Base-by-base conservation (phyloP, 2,329 filamentous ascomycete genomes). In the Phaeoacremonium minimum region DNA sequence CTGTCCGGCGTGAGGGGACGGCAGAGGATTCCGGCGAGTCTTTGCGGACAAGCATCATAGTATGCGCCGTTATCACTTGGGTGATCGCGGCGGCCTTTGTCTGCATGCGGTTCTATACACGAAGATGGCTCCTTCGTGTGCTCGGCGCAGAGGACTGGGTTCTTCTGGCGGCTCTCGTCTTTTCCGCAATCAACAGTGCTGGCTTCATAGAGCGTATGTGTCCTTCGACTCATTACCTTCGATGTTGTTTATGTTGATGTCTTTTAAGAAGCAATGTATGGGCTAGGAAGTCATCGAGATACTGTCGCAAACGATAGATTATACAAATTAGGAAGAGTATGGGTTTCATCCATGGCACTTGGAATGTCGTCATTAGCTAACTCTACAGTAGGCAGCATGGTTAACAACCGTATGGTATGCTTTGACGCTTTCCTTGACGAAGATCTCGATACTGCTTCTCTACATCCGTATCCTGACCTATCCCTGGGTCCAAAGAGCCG, bases 61-160 rank as follows among this genome's bases (percentile, higher is more conserved):
- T 17, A 13, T 45, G 43, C 29, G 37, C 37, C 14, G 30, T 28
- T 12, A 18, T 31, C 11, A 45, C 35, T 26, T 41, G 40, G 35
- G 19, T 22, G 15, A 40, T 60, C 17, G 53, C 57, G 3, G 55
- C 53, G 14, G 13, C 52, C 1, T 41, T 57, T n/a, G 47, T 56
- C 15, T 34, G 42, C 6, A 18, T 53, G 18, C 56, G 57, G 4
- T 46, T 61, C 28, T 59, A 54, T 28, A 56, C 57, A 17, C 42
- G 58, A 36, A 44, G 50, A 6, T 40, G 46, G 6, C 36, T 61
- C 36, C 53, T 59, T 29, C 54, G 53, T 38, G 50, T 57, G 29
- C 51, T 57, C 35, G 57, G 56, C 37, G 15, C 42, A 4, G 58
- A 61, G 33, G 58, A 61, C 37, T 59, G 56, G 48, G 46, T 51